Evolutionary conservation across 345 rosid genomes (phyloP), one percentile per base, ranked within the genome.

Genomic region (Eucalyptus polybractea): DNA sequence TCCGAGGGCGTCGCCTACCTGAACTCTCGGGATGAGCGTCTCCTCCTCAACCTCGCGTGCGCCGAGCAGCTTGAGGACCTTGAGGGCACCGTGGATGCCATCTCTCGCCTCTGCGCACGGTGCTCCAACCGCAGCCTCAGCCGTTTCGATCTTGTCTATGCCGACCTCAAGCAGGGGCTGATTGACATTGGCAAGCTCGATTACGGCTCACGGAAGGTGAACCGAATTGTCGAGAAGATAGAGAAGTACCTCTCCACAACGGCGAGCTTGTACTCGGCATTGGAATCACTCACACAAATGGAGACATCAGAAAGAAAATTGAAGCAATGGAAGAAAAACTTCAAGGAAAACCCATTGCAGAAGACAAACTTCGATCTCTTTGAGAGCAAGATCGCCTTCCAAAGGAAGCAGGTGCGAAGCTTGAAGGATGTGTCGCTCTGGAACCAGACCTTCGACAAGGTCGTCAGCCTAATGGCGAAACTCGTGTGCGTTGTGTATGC

Each of bases 31-130:
- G 93, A 94, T 45, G 94, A 94, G 72, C 10, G 33, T 45, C 89
- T 56, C 88, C 95, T 95, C 60, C 88, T 92, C 13, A 49, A 60
- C 37, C 93, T 94, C 15, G 94, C 93, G 3, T 91, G 94, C 37
- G 86, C 90, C 21, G 96, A 94, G 90, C 93, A 90, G 87, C 91
- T 95, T 19, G 93, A 93, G 65, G 94, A 93, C 67, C 94, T 95
- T 17, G 87, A 95, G 15, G 65, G 86, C 17, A 90, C 90, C 1
- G 94, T 90, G 6, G 22, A 42, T 33, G 51, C 90, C 22, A 65
- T 94, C 87, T 89, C 93, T 33, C 92, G 91, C 44, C 76, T 95
- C 45, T 92, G 89, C 5, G 81, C 53, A 8, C 94, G 90, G 58
- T 94, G 96, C 89, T 86, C 89, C 87, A 91, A 92, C 25, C 8